phyloP scores from a whole-genome alignment of 768 basidiomycete genomes.

The Podaxis sp. region DNA sequence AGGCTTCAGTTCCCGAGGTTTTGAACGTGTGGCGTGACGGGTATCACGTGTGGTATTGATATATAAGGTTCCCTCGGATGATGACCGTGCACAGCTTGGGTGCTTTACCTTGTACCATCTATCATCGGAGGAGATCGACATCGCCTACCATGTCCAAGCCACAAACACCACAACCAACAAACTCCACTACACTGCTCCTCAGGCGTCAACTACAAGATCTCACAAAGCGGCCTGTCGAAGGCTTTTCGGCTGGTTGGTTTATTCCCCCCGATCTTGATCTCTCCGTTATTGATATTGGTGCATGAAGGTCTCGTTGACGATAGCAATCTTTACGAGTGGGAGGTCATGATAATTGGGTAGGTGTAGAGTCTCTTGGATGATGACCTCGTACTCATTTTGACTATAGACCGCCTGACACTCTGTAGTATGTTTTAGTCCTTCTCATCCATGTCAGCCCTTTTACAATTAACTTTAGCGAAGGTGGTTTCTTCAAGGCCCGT shows the following conservation, averaged over 20 bases:
- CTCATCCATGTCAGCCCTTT: not conserved
- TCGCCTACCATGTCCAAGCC: conserved; percentile 18
- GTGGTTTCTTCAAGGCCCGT: conserved; percentile 92
- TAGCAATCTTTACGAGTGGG: conserved; percentile 95
- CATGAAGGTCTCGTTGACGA: conserved; percentile 87
- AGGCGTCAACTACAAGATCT: conserved; percentile 82
- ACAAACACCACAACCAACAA: conserved; percentile 34
- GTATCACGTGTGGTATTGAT: conserved; percentile 10
- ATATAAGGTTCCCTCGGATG: conserved; percentile 10
- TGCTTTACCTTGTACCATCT: conserved; percentile 18
- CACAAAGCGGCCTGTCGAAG: conserved; percentile 91
- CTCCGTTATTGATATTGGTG: conserved; percentile 20
- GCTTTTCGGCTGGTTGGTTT: conserved; percentile 84
- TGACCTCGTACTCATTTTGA: not conserved
- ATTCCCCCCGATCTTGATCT: conserved; percentile 21
- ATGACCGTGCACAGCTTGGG: not conserved
- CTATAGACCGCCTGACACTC: conserved; percentile 82
- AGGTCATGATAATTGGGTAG: conserved; percentile 91
- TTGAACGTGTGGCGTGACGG: not conserved
- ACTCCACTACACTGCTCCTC: conserved; percentile 56
- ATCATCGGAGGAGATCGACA: conserved; percentile 19
- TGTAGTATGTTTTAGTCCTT: conserved; percentile 64
- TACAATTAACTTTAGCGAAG: conserved; percentile 63
- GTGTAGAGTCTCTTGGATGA: conserved; percentile 22
- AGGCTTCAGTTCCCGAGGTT: not conserved